Percentiles rank a stretch among this genome's conserved stretches.
Evolutionary conservation across 1,284 basidiomycete genomes (phyloP).

Genomic region (Irpex lacteus): DNA sequence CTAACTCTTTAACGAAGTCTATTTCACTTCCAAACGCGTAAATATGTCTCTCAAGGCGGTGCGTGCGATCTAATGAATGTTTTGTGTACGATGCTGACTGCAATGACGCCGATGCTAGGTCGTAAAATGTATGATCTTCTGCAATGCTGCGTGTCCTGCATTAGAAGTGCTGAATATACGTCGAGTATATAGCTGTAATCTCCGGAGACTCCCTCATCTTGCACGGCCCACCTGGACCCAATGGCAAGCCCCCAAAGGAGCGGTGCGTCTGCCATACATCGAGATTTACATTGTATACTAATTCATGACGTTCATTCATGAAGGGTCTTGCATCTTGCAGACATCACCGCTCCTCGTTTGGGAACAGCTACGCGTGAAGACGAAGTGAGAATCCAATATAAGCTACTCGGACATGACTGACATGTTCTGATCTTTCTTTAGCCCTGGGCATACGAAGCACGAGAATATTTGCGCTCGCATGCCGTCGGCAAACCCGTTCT

Average conservation of each 20-base stretch:
- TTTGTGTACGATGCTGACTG: background rate
- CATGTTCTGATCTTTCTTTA: slow-evolving; percentile 28
- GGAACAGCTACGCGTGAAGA: slow-evolving; percentile 83
- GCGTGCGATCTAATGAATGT: slow-evolving; percentile 23
- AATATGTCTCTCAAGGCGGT: slow-evolving; percentile 68
- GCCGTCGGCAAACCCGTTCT: slow-evolving; percentile 88
- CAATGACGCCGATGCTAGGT: slow-evolving; percentile 40
- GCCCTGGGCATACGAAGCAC: slow-evolving; percentile 90
- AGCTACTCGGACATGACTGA: background rate
- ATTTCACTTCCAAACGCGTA: background rate
- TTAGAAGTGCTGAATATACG: slow-evolving; percentile 22
- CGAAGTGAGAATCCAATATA: slow-evolving; percentile 53
- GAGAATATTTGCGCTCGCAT: slow-evolving; percentile 86
- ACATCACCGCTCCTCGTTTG: slow-evolving; percentile 77
- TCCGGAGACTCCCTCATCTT: slow-evolving; percentile 88
- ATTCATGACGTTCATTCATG: background rate
- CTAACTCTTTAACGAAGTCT: background rate
- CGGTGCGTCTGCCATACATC: slow-evolving; percentile 45
- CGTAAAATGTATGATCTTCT: slow-evolving; percentile 57
- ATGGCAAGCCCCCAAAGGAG: slow-evolving; percentile 86
- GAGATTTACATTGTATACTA: background rate
- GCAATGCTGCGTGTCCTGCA: background rate
- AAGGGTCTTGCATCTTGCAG: slow-evolving; percentile 85
- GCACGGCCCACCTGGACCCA: slow-evolving; percentile 71
- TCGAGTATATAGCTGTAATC: slow-evolving; percentile 64